phyloP scores from a whole-genome alignment of 306 rosid species.

The Lablab purpureus region DNA sequence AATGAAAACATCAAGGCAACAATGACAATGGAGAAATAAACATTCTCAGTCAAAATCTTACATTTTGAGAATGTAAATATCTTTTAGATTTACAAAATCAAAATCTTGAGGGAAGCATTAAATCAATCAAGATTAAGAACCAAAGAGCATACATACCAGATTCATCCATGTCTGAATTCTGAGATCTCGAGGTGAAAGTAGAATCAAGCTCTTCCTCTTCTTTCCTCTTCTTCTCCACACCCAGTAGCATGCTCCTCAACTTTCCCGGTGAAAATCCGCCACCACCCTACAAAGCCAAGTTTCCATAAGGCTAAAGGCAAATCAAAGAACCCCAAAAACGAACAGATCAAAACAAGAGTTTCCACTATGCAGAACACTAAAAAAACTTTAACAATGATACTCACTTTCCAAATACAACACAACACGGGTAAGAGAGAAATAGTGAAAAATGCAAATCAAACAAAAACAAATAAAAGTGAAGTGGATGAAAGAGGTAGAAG shows the following conservation, averaged over 20 bases:
- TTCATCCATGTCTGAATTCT: slow-evolving; percentile 66
- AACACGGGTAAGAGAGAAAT: slow-evolving; percentile 13
- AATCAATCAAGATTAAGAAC: neutral
- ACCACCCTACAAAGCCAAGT: slow-evolving; percentile 62
- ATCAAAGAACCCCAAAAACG: slow-evolving; percentile 29
- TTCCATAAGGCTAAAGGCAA: slow-evolving; percentile 28
- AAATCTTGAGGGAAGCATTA: slow-evolving; percentile 28
- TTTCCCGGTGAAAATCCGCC: slow-evolving; percentile 97
- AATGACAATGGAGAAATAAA: neutral
- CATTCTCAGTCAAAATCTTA: neutral
- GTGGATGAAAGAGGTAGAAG: slow-evolving; percentile 22
- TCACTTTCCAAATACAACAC: slow-evolving; percentile 28
- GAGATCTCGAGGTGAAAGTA: slow-evolving; percentile 73
- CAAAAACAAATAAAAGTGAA: neutral
- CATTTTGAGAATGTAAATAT: slow-evolving; percentile 28
- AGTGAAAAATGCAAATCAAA: slow-evolving; percentile 7
- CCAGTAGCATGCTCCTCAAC: slow-evolving; percentile 81
- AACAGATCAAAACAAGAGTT: slow-evolving; percentile 49
- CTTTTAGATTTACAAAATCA: slow-evolving; percentile 35
- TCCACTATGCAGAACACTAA: slow-evolving; percentile 40
- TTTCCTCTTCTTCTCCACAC: slow-evolving; percentile 88
- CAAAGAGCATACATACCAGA: slow-evolving; percentile 66
- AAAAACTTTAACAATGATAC: slow-evolving; percentile 31
- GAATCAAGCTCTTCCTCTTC: slow-evolving; percentile 72
- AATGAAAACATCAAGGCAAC: slow-evolving; percentile 21